Conservation (phyloP, 371 early-diverging fungal genomes). For the Chytridium lagenaria region DNA sequence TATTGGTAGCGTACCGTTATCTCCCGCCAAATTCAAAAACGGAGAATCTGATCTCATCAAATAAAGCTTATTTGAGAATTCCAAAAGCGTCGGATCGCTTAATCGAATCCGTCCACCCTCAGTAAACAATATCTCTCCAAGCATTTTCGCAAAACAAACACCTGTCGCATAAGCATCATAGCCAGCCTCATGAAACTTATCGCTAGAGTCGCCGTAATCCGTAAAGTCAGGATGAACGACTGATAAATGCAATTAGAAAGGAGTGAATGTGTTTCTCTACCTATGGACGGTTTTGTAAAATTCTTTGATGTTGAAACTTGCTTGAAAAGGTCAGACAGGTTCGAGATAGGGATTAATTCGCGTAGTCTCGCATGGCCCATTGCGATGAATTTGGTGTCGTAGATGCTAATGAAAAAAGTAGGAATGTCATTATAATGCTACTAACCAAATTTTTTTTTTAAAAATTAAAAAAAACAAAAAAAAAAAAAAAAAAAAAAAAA, state of each 20-base stretch:
- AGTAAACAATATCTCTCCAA: slow-evolving; percentile 3
- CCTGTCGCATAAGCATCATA: slow-evolving; percentile 92
- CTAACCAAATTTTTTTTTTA: no score
- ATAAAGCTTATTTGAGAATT: slow-evolving; percentile 43
- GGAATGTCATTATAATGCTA: background rate
- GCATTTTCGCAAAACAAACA: slow-evolving; percentile 61
- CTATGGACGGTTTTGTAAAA: slow-evolving; percentile 62
- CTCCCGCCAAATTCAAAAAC: slow-evolving; percentile 44
- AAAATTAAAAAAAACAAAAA: slow-evolving; percentile 11
- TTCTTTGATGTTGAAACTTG: slow-evolving; percentile 15
- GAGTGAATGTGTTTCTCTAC: slow-evolving; percentile 33
- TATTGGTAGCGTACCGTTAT: slow-evolving; percentile 45
- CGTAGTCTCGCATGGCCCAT: slow-evolving; percentile 59
- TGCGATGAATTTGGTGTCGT: slow-evolving; percentile 82
- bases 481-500: background rate
- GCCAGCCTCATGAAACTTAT: slow-evolving; percentile 83
- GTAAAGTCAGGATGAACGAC: slow-evolving; percentile 37
- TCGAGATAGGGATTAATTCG: slow-evolving; percentile 33
- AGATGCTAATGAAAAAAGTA: slow-evolving; percentile 57
- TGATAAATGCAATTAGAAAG: slow-evolving; percentile 11
- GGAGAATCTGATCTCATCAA: slow-evolving; percentile 46
- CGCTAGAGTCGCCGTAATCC: slow-evolving; percentile 24
- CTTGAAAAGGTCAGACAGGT: slow-evolving; percentile 35
- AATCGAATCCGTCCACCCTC: slow-evolving; percentile 9
- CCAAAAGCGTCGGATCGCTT: background rate